Evolutionary conservation across 306 rosid species (phyloP), one percentile per base, ranked within the genome.

Genomic region (Argentina anserina): DNA sequence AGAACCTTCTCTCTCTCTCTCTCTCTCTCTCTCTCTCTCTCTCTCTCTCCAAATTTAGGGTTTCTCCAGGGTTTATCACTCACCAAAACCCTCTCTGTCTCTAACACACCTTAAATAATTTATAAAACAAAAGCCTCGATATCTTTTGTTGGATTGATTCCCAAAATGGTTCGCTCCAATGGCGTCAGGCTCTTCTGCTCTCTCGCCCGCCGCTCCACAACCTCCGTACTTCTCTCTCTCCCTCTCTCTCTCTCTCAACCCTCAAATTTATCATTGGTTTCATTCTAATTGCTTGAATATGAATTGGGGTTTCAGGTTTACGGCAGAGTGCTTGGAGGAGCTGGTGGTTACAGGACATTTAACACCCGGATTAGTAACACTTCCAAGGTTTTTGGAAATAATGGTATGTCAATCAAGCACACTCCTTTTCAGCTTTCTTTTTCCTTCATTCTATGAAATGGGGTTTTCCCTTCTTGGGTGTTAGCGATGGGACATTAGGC

Each of bases 101-200:
- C 12, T 2, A 42, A 47, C 39, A 10, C 37, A 20, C 0, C 9
- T 39, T 36, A n/a, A 36, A 39, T 18, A 39, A 39, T 53, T 58
- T 1, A 21, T 40, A n/a, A 2, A 23, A 43, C 37, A 1, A 26
- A 53, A 55, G 33, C 0, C 25, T 70, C 15, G 2, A 70, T 18
- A 63, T 13, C 37, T 37, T 36, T 8, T 21, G 47, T 23, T 14
- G 36, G 25, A 31, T 21, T 26, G 42, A 15, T 36, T 73, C 33
- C 29, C 82, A 84, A 69, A 76, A 94, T 94, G 99, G 95, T 84
- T 86, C 86, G 90, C 87, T 85, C 91, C 75, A 78, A 83, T 71
- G 89, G 92, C 75, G 70, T 77, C 81, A 81, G 67, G 67, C 81
- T 94, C 70, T 33, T 87, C 31, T 71, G 78, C 56, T 80, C 82